phyloP scores from a whole-genome alignment of 148 eudicot genomes.

The Hydrangea macrophylla region DNA sequence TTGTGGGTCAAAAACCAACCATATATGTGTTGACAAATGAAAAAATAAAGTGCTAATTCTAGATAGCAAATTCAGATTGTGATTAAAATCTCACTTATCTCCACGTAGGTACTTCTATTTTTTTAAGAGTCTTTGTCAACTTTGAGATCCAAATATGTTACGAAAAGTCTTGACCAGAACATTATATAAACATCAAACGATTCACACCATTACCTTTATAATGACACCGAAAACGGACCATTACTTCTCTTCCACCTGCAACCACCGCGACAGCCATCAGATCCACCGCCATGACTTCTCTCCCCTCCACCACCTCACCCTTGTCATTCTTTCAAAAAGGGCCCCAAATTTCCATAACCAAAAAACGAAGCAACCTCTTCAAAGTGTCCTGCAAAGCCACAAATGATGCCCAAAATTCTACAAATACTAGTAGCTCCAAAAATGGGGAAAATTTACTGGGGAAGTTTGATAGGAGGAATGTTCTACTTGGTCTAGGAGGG shows the following conservation, averaged over 20 bases:
- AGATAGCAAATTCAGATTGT: too few species aligned
- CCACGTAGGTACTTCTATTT: not conserved
- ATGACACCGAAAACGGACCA: not conserved
- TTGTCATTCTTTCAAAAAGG: not conserved
- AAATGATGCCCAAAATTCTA: constrained; percentile 19
- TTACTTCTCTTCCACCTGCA: constrained; percentile 24
- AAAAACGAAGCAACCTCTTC: constrained; percentile 13
- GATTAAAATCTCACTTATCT: not conserved
- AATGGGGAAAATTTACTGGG: constrained; percentile 10
- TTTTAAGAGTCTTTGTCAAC: not conserved
- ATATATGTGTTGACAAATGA: too few species aligned
- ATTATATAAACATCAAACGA: not conserved
- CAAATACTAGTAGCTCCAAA: not conserved
- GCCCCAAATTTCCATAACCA: constrained; percentile 18
- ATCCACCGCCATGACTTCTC: not conserved
- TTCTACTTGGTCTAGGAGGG: constrained; percentile 72
- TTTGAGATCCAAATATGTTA: not conserved
- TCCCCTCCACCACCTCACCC: constrained; percentile 9
- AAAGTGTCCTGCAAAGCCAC: constrained; percentile 39
- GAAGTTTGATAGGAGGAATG: constrained; percentile 57
- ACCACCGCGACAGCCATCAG: not conserved
- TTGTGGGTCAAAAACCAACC: too few species aligned
- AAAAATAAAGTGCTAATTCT: too few species aligned
- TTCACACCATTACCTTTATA: not conserved
- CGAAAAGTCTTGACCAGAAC: not conserved